Percentiles rank a stretch among this genome's conserved stretches.
Conservation (phyloP, 2,329 filamentous ascomycete species). For the Colletotrichum tropicale region DNA sequence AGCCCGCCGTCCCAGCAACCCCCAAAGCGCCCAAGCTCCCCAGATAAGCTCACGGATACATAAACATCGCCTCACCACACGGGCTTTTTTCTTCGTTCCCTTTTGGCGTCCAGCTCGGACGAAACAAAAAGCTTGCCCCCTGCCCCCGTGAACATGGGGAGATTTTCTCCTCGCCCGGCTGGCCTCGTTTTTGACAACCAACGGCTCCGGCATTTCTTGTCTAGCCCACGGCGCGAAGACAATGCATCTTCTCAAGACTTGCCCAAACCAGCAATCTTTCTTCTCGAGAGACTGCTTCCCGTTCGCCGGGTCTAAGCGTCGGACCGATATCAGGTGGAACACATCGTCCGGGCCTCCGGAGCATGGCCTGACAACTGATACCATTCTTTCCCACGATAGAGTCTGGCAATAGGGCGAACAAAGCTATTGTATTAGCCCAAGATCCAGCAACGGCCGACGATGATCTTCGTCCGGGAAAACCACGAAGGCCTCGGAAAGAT, state of each 20-base stretch:
- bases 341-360: neutral
- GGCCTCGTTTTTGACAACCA: neutral
- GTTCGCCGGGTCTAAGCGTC: neutral
- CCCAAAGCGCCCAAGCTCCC: neutral
- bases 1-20: neutral
- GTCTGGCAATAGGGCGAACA: neutral
- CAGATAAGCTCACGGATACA: neutral
- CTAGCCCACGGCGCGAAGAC: neutral
- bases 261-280: neutral
- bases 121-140: neutral
- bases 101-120: conserved; percentile 1
- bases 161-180: neutral
- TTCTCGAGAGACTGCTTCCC: neutral
- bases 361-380: neutral
- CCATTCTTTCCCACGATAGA: neutral
- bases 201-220: neutral
- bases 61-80: neutral
- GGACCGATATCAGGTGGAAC: neutral
- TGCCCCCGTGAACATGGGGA: neutral
- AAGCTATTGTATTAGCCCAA: neutral
- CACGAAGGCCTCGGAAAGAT: neutral
- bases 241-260: neutral
- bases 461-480: neutral
- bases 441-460: neutral
- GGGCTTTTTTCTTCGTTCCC: neutral